These are phyloP conservation scores for Fusarium staphyleae DNA, from an alignment of 2,329 filamentous ascomycete genomes.

Conservation along the genomic window DNA sequence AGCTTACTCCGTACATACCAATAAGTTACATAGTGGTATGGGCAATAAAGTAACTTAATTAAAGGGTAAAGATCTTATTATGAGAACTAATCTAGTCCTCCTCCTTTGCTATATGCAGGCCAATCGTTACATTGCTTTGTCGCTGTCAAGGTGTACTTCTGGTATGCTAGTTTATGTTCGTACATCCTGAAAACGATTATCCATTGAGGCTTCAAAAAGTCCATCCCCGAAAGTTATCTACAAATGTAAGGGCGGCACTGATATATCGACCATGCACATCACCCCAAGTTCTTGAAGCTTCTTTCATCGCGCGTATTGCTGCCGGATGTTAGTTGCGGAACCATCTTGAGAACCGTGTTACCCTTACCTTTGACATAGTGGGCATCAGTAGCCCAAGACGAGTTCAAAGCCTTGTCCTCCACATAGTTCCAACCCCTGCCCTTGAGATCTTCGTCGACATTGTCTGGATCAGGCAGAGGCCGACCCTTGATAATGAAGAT, in stretches of 20 bases:
- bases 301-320: conserved; percentile 77
- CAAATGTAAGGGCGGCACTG: conserved; percentile 73
- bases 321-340: conserved; percentile 6
- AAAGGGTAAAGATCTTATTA: no score
- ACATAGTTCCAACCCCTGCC: conserved; percentile 80
- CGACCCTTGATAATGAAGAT: conserved; percentile 80
- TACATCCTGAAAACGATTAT: not conserved
- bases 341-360: not conserved
- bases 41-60: no score
- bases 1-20: no score
- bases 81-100: no score
- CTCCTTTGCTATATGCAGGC: not conserved
- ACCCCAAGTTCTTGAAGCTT: conserved; percentile 77
- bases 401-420: conserved; percentile 72
- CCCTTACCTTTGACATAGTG: conserved; percentile 86
- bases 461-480: conserved; percentile 73
- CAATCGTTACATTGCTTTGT: conserved; percentile 5
- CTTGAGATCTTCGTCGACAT: conserved; percentile 65
- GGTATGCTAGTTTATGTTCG: not conserved
- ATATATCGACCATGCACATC: conserved; percentile 72
- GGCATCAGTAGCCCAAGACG: conserved; percentile 72
- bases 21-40: no score
- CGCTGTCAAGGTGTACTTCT: conserved; percentile 5
- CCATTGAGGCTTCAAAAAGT: conserved; percentile 42
- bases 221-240: conserved; percentile 77